phyloP scores from a whole-genome alignment of 768 basidiomycete genomes.

The Flagelloscypha sp. region DNA sequence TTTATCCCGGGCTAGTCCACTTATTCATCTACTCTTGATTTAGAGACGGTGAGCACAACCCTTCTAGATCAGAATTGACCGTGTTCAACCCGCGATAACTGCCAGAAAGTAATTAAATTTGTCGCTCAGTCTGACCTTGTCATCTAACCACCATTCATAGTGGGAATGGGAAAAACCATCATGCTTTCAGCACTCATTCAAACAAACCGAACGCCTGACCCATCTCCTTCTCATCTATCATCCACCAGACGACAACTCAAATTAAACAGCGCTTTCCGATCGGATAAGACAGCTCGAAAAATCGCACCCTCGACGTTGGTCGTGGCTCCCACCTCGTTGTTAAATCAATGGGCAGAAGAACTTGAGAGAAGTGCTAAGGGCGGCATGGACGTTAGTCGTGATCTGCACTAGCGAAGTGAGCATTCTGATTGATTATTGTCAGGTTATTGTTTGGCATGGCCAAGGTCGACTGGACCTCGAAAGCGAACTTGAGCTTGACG shows the following conservation, averaged over 20 bases:
- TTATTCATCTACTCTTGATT: not conserved
- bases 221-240: constrained; percentile 20
- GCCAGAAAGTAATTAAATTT: not conserved
- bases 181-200: constrained; percentile 90
- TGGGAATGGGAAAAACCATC: constrained; percentile 96
- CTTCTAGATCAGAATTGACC: constrained; percentile 6
- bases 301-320: constrained; percentile 70
- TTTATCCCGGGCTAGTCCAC: not conserved
- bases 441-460: constrained; percentile 79
- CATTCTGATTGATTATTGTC: too few relatives aligned
- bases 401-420: too few relatives aligned
- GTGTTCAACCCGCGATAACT: not conserved
- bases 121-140: constrained; percentile 1
- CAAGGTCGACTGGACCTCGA: constrained; percentile 75
- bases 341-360: constrained; percentile 92
- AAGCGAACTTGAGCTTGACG: constrained; percentile 42
- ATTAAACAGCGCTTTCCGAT: constrained; percentile 55
- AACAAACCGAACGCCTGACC: constrained; percentile 49
- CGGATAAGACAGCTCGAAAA: constrained; percentile 21
- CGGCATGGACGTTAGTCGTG: constrained; percentile 55
- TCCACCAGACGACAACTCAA: constrained; percentile 49
- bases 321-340: constrained; percentile 84
- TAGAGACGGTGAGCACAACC: constrained; percentile 31
- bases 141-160: constrained; percentile 25
- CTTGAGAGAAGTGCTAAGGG: constrained; percentile 75